phyloP scores from a whole-genome alignment of 1,284 basidiomycete species.

The Puccinia hordei region DNA sequence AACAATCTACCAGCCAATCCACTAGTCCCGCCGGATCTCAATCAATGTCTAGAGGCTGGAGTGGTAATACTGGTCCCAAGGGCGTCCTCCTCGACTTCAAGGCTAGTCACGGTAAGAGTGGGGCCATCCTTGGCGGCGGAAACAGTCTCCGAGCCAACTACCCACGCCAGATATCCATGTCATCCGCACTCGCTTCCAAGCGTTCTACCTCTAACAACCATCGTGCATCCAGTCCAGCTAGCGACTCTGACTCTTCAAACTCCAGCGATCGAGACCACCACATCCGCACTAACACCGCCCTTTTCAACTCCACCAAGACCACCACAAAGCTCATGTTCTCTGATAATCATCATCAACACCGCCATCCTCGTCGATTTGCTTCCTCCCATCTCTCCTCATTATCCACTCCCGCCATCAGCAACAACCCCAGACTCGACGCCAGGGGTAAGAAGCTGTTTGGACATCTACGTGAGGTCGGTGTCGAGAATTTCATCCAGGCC shows the following conservation, averaged over 20 bases:
- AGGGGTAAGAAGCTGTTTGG: slow-evolving; percentile 68
- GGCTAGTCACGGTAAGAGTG: slow-evolving; percentile 50
- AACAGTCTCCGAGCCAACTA: not conserved
- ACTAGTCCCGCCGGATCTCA: slow-evolving; percentile 1
- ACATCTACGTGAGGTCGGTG: slow-evolving; percentile 76
- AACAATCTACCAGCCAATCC: not conserved
- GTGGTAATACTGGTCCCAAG: slow-evolving; percentile 49
- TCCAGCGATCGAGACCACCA: slow-evolving; percentile 28
- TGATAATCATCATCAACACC: not conserved
- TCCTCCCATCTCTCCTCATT: slow-evolving; percentile 1
- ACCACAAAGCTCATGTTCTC: slow-evolving; percentile 4
- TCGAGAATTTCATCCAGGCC: slow-evolving; percentile 71
- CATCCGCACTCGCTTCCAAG: not conserved
- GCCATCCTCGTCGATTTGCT: not conserved
- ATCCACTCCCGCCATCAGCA: not conserved
- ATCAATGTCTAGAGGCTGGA: slow-evolving; percentile 49
- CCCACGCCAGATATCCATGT: slow-evolving; percentile 16
- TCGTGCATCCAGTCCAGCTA: not conserved
- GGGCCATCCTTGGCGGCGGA: slow-evolving; percentile 45
- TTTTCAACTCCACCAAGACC: slow-evolving; percentile 19
- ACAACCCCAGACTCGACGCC: slow-evolving; percentile 54
- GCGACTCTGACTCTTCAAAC: slow-evolving; percentile 25
- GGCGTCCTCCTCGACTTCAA: slow-evolving; percentile 50
- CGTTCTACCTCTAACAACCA: slow-evolving; percentile 9
- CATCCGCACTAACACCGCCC: slow-evolving; percentile 7